Base-by-base conservation (phyloP, 2,329 filamentous ascomycete species). In the Colletotrichum sp. region DNA sequence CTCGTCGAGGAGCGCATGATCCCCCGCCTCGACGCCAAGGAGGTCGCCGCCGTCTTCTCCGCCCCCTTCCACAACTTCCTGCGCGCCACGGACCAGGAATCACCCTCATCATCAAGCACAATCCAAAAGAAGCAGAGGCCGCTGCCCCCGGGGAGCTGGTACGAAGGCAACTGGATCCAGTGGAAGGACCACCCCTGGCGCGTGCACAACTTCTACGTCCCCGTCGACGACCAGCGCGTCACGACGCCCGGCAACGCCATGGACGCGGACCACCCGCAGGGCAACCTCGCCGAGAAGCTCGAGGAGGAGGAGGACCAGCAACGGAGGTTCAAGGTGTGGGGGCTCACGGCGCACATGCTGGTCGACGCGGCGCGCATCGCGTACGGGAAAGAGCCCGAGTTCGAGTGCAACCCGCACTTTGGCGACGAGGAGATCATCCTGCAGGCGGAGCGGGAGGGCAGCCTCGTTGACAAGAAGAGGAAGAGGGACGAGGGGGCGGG, bases 41-140 rank as follows among this genome's bases (percentile, higher is more conserved):
- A 98, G 85, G 96, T 98, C 3, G 96, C 96, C 3, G 96, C 96
- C 59, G 95, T 98, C 38, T 98, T 98, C 85, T 96, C 95, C 7
- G 96, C 94, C 7, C 94, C 95, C 1, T 95, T 98, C 79, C 92
- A 93, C 82, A 94, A 96, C 82, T 98, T 98, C 83, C 86, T 98
- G 69, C 88, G 86, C 62, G 83, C 86, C 36, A 83, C 85, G 66
- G 93, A 95, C 82, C 89, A 94, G 77, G 83, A 87, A 4, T n/a
- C 18, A 0, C 5, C 36, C 4, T 38, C 38, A 12, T 43, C 38
- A n/a, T n/a, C 38, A 10, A 1, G 2, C 7, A 0, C n/a, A 21
- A 1, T 4, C 43, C 43, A 52, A 7, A 21, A 77, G 75, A 83
- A 79, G 71, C 77, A 26, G 80, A 83, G 18, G 84, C 82, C 64